Evolutionary conservation across 2,329 filamentous ascomycete genomes (phyloP).

Genomic region (Hymenoscyphus linearis): DNA sequence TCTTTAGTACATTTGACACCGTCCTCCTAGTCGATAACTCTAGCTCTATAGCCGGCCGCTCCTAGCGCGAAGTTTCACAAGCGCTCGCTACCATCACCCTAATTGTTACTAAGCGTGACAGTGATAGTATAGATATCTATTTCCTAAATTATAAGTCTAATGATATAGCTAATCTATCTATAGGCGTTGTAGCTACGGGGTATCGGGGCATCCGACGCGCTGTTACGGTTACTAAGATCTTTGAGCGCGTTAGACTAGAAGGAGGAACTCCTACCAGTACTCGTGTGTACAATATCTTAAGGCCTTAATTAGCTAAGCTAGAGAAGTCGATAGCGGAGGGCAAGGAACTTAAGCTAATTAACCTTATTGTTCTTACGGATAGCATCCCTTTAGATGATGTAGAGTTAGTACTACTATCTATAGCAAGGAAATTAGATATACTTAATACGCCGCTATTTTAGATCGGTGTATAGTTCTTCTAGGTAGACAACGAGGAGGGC

Average conservation of each 20-base stretch:
- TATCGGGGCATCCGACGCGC: conserved; percentile 61
- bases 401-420: conserved; percentile 60
- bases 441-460: conserved; percentile 71
- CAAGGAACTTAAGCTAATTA: conserved; percentile 65
- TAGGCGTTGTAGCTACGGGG: conserved; percentile 41
- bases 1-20: conserved; percentile 77
- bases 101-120: conserved; percentile 73
- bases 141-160: conserved; percentile 69
- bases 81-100: conserved; percentile 72
- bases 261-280: conserved; percentile 73
- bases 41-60: conserved; percentile 71
- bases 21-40: conserved; percentile 89
- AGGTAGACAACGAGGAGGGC: conserved; percentile 68
- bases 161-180: conserved; percentile 30
- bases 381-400: conserved; percentile 76
- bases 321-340: conserved; percentile 35
- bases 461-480: conserved; percentile 92
- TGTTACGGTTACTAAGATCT: conserved; percentile 60
- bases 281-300: conserved; percentile 65
- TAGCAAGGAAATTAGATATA: conserved; percentile 65
- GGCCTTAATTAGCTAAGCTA: conserved; percentile 61
- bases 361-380: conserved; percentile 91
- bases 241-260: conserved; percentile 57
- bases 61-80: conserved; percentile 68
- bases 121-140: conserved; percentile 83